Evolutionary conservation across 192 early-diverging fungal genomes (phyloP).

Genomic region (Powellomyces hirtus): DNA sequence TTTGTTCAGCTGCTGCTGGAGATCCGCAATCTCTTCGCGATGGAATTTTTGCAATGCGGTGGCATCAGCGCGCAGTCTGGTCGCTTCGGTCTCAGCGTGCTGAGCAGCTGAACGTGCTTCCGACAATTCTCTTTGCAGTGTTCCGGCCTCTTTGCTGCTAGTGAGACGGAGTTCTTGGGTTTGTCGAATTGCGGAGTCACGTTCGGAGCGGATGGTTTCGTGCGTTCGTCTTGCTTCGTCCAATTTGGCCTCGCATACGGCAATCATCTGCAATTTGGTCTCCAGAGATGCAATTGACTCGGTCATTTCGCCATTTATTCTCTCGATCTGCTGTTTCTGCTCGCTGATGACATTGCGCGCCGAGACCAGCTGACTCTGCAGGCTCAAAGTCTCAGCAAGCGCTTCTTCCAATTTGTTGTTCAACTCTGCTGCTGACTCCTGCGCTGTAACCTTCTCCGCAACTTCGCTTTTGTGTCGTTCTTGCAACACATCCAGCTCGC

Average conservation of each 20-base stretch:
- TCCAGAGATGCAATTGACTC: background rate
- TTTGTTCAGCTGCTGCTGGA: background rate
- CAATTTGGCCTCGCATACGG: background rate
- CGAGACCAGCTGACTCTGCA: background rate
- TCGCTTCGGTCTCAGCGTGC: background rate
- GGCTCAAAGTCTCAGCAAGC: background rate
- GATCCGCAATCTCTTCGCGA: slow-evolving; percentile 6
- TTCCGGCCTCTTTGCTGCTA: background rate
- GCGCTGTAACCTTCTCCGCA: background rate
- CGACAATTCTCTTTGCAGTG: background rate
- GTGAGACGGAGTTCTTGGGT: background rate
- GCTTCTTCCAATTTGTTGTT: background rate
- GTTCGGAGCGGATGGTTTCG: background rate
- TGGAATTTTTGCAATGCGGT: background rate
- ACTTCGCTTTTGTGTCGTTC: no score
- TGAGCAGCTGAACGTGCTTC: background rate
- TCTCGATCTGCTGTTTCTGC: background rate
- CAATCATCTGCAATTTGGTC: background rate
- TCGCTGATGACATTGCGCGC: background rate
- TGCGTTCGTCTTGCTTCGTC: background rate
- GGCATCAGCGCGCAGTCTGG: background rate
- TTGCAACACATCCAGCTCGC: no score
- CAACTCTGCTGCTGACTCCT: background rate
- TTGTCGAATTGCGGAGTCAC: background rate
- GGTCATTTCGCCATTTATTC: background rate